Percentiles rank a stretch among this genome's conserved stretches.
phyloP scores from a whole-genome alignment of 2,329 filamentous ascomycete species.

The Lithohypha guttulata region DNA sequence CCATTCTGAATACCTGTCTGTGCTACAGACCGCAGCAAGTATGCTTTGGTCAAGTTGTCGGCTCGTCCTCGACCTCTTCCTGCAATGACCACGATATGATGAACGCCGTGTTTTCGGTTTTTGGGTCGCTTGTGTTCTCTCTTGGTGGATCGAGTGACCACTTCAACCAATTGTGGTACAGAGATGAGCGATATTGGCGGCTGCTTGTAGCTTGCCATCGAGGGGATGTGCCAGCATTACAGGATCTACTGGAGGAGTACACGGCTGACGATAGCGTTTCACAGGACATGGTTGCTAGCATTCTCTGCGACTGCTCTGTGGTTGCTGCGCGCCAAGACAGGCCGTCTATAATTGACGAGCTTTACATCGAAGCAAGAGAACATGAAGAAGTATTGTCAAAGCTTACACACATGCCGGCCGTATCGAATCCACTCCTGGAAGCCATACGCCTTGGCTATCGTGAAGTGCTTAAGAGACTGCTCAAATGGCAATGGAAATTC shows the following conservation, averaged over 20 bases:
- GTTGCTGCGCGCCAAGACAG: conserved; percentile 3
- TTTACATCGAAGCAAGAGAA: conserved; percentile 2
- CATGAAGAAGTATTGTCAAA: conserved; percentile 1
- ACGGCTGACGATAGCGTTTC: conserved; percentile 1
- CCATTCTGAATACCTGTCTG: conserved; percentile 1
- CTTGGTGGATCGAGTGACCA: not conserved
- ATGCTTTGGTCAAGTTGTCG: not conserved
- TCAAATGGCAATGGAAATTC: conserved; percentile 8
- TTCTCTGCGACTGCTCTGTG: conserved; percentile 6
- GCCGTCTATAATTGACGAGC: not conserved
- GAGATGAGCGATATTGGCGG: conserved; percentile 5
- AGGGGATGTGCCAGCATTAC: not conserved
- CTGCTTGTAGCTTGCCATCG: conserved; percentile 2
- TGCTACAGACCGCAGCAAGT: not conserved
- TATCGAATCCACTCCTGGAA: conserved; percentile 2
- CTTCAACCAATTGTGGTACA: not conserved
- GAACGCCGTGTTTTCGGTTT: conserved; percentile 5
- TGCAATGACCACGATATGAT: conserved; percentile 8
- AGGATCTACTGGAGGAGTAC: not conserved
- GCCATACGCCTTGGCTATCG: conserved; percentile 2
- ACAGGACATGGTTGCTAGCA: not conserved
- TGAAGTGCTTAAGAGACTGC: conserved; percentile 3
- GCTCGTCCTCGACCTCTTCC: not conserved
- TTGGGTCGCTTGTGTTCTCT: conserved; percentile 3
- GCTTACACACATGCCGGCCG: not conserved